Evolutionary conservation across 2,329 filamentous ascomycete species (phyloP).

Genomic region (Penicillium sp.): DNA sequence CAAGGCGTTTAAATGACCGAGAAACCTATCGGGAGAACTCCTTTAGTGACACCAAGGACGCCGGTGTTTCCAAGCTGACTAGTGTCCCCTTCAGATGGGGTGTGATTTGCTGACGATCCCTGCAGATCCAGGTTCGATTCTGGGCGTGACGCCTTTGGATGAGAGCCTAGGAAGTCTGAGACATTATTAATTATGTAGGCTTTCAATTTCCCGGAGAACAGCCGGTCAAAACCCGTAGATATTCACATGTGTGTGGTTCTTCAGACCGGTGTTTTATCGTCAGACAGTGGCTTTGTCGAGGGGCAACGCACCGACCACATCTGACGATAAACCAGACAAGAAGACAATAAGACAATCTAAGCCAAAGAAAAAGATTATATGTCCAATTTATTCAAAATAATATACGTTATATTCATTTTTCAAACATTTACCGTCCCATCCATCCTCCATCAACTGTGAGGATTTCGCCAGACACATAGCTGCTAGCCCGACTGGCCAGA

Average conservation of each 20-base stretch:
- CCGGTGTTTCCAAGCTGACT: slow-evolving; percentile 14
- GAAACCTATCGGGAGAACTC: slow-evolving; percentile 13
- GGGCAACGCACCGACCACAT: neutral
- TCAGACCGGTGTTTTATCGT: neutral
- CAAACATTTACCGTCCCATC: slow-evolving; percentile 63
- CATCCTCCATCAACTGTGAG: slow-evolving; percentile 81
- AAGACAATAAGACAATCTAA: neutral
- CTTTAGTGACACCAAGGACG: slow-evolving; percentile 5
- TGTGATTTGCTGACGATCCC: slow-evolving; percentile 13
- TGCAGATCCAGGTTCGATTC: slow-evolving; percentile 9
- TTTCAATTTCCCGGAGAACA: neutral
- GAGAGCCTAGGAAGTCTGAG: neutral
- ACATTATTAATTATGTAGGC: neutral
- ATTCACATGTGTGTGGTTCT: neutral
- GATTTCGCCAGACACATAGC: slow-evolving; percentile 73
- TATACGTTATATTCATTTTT: neutral
- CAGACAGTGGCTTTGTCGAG: slow-evolving; percentile 6
- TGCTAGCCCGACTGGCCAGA: slow-evolving; percentile 65
- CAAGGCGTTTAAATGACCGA: neutral
- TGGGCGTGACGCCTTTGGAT: slow-evolving; percentile 13
- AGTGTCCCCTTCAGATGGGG: neutral
- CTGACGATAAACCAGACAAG: neutral
- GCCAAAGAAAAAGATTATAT: neutral
- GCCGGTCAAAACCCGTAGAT: neutral
- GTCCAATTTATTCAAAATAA: neutral